These are phyloP conservation scores for Annulohypoxylon bovei DNA, from an alignment of 495 filamentous ascomycete species.

Conservation along the genomic window DNA sequence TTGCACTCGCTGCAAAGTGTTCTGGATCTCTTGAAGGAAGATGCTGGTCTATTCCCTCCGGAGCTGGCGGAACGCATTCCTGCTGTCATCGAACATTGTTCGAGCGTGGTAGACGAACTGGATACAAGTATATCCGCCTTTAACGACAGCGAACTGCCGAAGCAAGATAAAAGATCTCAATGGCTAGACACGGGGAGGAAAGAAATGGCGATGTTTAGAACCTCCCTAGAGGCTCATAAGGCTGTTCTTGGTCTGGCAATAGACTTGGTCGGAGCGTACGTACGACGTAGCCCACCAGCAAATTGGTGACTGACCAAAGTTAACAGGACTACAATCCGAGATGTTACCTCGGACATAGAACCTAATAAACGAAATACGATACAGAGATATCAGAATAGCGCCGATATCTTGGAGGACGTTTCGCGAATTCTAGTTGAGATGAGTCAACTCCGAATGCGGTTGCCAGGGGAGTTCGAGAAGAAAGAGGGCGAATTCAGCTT, in stretches of 20 bases:
- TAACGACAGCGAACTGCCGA: slow-evolving; percentile 43
- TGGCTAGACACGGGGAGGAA: slow-evolving; percentile 51
- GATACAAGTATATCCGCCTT: slow-evolving; percentile 47
- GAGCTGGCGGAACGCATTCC: slow-evolving; percentile 51
- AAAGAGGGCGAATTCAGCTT: slow-evolving; percentile 47
- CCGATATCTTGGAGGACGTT: slow-evolving; percentile 42
- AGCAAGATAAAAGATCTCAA: slow-evolving; percentile 52
- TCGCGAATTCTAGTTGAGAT: slow-evolving; percentile 44
- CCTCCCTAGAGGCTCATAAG: slow-evolving; percentile 53
- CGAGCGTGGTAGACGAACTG: slow-evolving; percentile 49
- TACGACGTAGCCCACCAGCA: slow-evolving; percentile 16
- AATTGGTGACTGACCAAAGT: slow-evolving; percentile 14
- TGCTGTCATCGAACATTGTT: slow-evolving; percentile 49
- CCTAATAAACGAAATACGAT: slow-evolving; percentile 38
- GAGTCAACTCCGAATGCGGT: slow-evolving; percentile 41
- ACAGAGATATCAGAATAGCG: slow-evolving; percentile 36
- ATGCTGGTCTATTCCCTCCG: slow-evolving; percentile 51
- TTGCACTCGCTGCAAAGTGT: slow-evolving; percentile 59
- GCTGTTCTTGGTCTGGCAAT: slow-evolving; percentile 52
- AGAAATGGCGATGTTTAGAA: slow-evolving; percentile 49
- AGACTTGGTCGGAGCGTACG: slow-evolving; percentile 54
- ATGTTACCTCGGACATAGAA: slow-evolving; percentile 31
- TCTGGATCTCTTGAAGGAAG: slow-evolving; percentile 57
- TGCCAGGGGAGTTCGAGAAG: slow-evolving; percentile 48
- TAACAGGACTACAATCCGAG: slow-evolving; percentile 44